Evolutionary conservation across 352 stramenopile species (phyloP), one percentile per base, ranked within the genome.

Genomic region (Phytophthora aleatoria): DNA sequence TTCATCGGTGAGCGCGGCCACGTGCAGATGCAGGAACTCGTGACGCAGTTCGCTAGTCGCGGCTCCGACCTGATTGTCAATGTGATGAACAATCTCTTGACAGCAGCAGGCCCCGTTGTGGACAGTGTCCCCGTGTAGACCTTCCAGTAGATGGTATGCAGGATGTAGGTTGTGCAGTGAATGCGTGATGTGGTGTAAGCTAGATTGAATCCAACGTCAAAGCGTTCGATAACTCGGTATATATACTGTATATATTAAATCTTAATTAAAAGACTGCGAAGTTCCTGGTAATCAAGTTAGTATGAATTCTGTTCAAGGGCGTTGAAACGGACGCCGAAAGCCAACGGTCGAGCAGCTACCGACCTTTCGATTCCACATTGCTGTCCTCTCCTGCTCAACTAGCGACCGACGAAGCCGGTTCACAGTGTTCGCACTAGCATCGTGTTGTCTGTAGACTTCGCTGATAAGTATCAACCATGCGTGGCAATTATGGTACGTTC

Each of bases 1-100:
- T 88, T 83, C 36, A 76, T 88, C 27, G 79, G 79, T 28, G 79
- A 88, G 45, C 72, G 75, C 13, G 79, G 79, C 26, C 52, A 77
- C 20, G 16, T 77, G 44, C 71, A 79, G 44, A 71, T 85, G 58
- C 56, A 77, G 36, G 74, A 81, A 38, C 54, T 77, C 2, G 69
- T 78, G 41, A 55, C 28, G 4, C 58, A 69, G 5, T 79, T 75
- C 24, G 69, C 66, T 41, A 50, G 26, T 54, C 47, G 53, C 11
- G 67, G 57, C n/a, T 57, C 45, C 11, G 12, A 42, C 45, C 15
- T 81, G 33, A 57, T 71, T 11, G 52, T 84, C 28, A 70, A 71
- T 42, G 50, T 84, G 50, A 52, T 55, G 38, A 74, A 72, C 50
- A 84, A 84, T 53, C 64, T 84, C 3, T 58, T 79, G 35, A 53